phyloP scores from a whole-genome alignment of 768 basidiomycete genomes.

The Russula olivacea region DNA sequence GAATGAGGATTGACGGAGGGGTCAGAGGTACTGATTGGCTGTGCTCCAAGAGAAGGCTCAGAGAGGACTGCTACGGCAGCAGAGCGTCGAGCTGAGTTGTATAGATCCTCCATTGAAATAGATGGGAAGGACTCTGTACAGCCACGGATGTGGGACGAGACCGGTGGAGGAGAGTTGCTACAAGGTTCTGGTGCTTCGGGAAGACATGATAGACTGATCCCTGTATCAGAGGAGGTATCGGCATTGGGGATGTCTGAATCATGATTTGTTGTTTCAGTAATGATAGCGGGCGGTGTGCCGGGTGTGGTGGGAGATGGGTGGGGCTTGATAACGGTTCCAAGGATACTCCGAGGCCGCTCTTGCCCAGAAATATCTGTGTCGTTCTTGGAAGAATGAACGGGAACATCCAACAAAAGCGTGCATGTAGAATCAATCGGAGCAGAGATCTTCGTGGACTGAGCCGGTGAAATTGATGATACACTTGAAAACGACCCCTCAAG shows the following conservation, averaged over 20 bases:
- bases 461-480: not conserved
- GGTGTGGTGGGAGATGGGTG: not conserved
- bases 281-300: not conserved
- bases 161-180: not conserved
- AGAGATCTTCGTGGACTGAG: not conserved
- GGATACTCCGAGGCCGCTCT: not conserved
- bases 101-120: slow-evolving; percentile 7
- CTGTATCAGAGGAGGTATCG: not conserved
- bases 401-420: not conserved
- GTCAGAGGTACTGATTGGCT: not conserved
- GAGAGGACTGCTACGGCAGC: no score
- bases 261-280: not conserved
- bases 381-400: not conserved
- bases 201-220: not conserved
- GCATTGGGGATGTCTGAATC: not conserved
- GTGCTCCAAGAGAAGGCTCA: not conserved
- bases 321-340: not conserved
- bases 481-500: not conserved
- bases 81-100: not conserved
- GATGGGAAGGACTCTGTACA: not conserved
- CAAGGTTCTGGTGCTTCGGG: not conserved
- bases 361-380: not conserved
- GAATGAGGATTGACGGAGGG: no score
- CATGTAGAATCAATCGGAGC: not conserved
- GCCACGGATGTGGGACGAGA: not conserved